Conservation (phyloP, 129 eudicot species). For the Flaveria trinervia region DNA sequence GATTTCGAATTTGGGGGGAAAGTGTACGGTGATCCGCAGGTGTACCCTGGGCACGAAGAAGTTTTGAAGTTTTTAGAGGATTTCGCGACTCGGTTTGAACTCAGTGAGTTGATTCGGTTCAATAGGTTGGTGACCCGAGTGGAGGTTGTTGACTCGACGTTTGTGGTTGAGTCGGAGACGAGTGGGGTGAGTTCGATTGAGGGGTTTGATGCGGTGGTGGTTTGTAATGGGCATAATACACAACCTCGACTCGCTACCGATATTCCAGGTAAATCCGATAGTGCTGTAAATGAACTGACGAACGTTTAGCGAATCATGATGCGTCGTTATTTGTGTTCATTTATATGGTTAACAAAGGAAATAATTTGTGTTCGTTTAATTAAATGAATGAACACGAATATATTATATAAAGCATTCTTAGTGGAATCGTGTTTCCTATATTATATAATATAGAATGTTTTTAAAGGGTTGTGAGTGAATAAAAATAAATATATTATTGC, state of each 20-base stretch:
- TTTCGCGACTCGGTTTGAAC: conserved; percentile 44
- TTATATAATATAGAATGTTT: too few species aligned
- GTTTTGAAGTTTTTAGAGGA: conserved; percentile 55
- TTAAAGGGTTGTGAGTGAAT: too few species aligned
- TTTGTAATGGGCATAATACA: conserved; percentile 58
- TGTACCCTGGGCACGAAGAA: conserved; percentile 59
- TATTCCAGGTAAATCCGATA: conserved; percentile 44
- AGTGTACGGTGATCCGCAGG: conserved; percentile 40
- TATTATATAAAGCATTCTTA: too few species aligned
- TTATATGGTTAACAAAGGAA: too few species aligned
- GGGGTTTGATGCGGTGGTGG: conserved; percentile 67
- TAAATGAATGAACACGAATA: too few species aligned
- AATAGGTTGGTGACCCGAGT: conserved; percentile 45
- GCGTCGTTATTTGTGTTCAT: too few species aligned
- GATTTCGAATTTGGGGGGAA: conserved; percentile 51
- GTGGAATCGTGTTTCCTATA: too few species aligned
- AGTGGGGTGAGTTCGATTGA: conserved; percentile 31
- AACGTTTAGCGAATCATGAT: too few species aligned
- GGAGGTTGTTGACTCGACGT: conserved; percentile 39
- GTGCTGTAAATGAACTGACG: too few species aligned
- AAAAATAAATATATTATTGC: too few species aligned
- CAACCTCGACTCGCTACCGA: conserved; percentile 46
- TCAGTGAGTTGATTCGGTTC: conserved; percentile 49
- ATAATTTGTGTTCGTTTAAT: too few species aligned
- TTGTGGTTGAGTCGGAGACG: conserved; percentile 55